Conservation (phyloP, 345 rosid genomes). For the Camelina hispida region DNA sequence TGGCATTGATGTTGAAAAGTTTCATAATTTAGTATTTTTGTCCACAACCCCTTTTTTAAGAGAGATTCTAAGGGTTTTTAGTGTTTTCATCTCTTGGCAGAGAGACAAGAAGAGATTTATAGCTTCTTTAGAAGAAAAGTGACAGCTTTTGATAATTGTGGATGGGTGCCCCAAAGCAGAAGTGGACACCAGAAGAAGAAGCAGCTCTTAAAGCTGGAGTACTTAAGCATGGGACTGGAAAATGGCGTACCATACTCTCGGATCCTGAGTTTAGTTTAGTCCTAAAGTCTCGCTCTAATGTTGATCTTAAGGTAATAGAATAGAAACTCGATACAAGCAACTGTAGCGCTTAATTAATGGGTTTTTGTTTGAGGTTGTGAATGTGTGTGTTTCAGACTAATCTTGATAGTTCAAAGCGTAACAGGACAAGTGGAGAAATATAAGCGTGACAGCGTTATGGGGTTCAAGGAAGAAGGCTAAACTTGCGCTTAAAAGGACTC, state of each 20-base stretch:
- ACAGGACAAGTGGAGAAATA: slow-evolving; percentile 99
- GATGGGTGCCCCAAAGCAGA: slow-evolving; percentile 99
- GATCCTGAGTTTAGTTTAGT: slow-evolving; percentile 83
- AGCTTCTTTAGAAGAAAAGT: neutral
- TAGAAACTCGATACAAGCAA: neutral
- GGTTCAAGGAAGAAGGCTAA: slow-evolving; percentile 89
- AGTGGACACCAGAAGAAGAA: slow-evolving; percentile 99
- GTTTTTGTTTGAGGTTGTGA: slow-evolving; percentile 17
- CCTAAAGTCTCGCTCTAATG: slow-evolving; percentile 86
- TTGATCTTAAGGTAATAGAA: slow-evolving; percentile 83
- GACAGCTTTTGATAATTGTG: slow-evolving; percentile 32
- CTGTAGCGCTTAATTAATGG: neutral
- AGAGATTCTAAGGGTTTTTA: slow-evolving; percentile 27
- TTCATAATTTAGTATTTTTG: neutral
- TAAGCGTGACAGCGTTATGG: slow-evolving; percentile 92
- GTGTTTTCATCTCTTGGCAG: slow-evolving; percentile 40
- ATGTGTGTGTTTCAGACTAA: slow-evolving; percentile 17
- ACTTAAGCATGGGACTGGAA: slow-evolving; percentile 88
- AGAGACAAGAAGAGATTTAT: slow-evolving; percentile 16
- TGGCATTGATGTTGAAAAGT: neutral
- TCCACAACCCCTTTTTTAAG: neutral
- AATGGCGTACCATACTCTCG: slow-evolving; percentile 97
- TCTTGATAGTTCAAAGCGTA: slow-evolving; percentile 30
- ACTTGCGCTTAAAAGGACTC: slow-evolving; percentile 70
- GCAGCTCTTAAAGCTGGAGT: slow-evolving; percentile 98